These are phyloP conservation scores for Aspergillus tubingensis DNA, from an alignment of 2,329 filamentous ascomycete species.

Conservation along the genomic window DNA sequence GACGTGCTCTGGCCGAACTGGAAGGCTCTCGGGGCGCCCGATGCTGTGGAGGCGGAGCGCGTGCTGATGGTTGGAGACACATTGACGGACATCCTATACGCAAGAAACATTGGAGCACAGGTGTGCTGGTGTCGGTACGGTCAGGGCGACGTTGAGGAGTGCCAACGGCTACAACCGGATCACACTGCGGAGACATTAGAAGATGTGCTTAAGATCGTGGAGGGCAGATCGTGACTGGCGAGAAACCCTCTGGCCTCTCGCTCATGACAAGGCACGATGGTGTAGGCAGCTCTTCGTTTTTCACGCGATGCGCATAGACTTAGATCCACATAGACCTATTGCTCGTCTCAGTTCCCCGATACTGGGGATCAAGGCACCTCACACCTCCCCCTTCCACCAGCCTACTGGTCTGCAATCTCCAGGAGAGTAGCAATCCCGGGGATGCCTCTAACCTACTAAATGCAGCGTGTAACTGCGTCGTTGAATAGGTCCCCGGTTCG, in stretches of 20 bases:
- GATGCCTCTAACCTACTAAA: too few species aligned
- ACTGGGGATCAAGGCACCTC: too few species aligned
- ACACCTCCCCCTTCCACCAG: too few species aligned
- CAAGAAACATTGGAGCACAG: constrained; percentile 15
- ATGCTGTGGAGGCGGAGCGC: not conserved
- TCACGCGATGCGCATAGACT: too few species aligned
- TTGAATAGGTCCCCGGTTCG: too few species aligned
- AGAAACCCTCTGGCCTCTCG: not conserved
- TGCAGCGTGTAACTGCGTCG: too few species aligned
- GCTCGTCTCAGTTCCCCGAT: too few species aligned
- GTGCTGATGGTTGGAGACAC: constrained; percentile 21
- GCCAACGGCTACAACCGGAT: constrained; percentile 13
- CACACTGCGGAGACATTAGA: constrained; percentile 14
- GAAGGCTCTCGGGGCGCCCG: constrained; percentile 8
- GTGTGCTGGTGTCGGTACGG: constrained; percentile 22
- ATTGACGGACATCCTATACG: constrained; percentile 17
- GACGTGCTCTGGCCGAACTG: constrained; percentile 20
- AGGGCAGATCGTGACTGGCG: not conserved
- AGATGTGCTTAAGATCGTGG: not conserved
- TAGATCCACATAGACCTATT: too few species aligned
- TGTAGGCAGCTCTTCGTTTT: not conserved
- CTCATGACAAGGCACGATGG: not conserved
- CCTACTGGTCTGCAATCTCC: too few species aligned
- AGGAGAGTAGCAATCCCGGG: too few species aligned
- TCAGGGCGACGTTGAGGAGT: constrained; percentile 16